These are phyloP conservation scores for Nicotiana benthamiana DNA, from an alignment of 257 asterid genomes.

Conservation along the genomic window DNA sequence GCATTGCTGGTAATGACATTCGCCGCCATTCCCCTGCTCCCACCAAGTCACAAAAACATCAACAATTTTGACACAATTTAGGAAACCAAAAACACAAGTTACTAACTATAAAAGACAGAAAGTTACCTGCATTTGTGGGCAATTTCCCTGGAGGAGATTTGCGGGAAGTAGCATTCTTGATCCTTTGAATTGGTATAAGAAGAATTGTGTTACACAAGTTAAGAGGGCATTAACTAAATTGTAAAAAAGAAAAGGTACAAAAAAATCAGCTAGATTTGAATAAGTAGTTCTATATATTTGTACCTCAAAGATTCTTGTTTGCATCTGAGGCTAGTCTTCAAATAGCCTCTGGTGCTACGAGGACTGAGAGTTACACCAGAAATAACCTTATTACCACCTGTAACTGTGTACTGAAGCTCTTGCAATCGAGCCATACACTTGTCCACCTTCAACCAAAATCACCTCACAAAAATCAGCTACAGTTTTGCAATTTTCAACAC, in stretches of 20 bases:
- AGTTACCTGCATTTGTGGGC: constrained; percentile 47
- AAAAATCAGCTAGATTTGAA: not conserved
- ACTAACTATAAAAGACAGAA: not conserved
- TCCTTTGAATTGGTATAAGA: constrained; percentile 26
- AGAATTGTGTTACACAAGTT: not conserved
- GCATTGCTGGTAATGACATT: constrained; percentile 92
- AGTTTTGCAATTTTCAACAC: not conserved
- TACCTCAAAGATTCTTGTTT: constrained; percentile 65
- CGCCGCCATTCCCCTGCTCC: constrained; percentile 57
- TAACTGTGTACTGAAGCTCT: constrained; percentile 77
- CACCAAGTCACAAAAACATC: not conserved
- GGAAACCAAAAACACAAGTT: not conserved
- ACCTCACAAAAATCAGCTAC: not conserved
- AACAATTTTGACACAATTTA: not conserved
- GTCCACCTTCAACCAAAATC: constrained; percentile 50
- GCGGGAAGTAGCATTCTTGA: constrained; percentile 37
- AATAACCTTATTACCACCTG: constrained; percentile 43
- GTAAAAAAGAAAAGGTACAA: not conserved
- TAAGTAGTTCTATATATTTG: not conserved
- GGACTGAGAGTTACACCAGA: constrained; percentile 65
- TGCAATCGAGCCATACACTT: constrained; percentile 84
- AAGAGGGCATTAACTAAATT: not conserved
- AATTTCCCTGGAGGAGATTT: constrained; percentile 76
- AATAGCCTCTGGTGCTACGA: constrained; percentile 46
- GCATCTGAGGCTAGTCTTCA: constrained; percentile 46